phyloP scores from a whole-genome alignment of 2,329 filamentous ascomycete genomes.

The Colletotrichum liriopes region DNA sequence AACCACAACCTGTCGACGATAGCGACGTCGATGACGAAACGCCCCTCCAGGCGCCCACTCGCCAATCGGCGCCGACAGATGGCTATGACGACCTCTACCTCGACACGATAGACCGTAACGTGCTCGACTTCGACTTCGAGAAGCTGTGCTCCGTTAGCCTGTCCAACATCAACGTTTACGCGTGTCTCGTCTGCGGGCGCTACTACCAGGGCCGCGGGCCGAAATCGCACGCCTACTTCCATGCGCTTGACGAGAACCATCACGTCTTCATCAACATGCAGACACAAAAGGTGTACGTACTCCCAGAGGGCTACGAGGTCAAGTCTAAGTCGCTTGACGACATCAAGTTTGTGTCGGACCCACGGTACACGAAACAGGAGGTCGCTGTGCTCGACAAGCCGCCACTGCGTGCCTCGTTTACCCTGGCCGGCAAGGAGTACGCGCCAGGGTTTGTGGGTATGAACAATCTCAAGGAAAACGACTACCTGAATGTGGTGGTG shows the following conservation, averaged over 20 bases:
- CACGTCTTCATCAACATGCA: slow-evolving; percentile 99
- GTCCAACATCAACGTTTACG: slow-evolving; percentile 99
- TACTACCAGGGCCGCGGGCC: slow-evolving; percentile 96
- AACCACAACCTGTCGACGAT: slow-evolving; percentile 53
- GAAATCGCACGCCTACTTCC: slow-evolving; percentile 97
- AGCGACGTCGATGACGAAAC: slow-evolving; percentile 60
- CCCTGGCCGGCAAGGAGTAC: slow-evolving; percentile 87
- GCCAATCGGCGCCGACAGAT: slow-evolving; percentile 84
- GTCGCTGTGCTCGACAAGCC: slow-evolving; percentile 84
- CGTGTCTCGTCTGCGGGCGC: slow-evolving; percentile 96
- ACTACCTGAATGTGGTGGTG: slow-evolving; percentile 96
- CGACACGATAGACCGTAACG: slow-evolving; percentile 93
- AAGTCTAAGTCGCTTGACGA: slow-evolving; percentile 95
- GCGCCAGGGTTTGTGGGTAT: slow-evolving; percentile 96
- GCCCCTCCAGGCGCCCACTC: slow-evolving; percentile 63
- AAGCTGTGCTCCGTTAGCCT: slow-evolving; percentile 97
- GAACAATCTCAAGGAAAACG: slow-evolving; percentile 99
- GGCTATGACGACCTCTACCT: slow-evolving; percentile 97
- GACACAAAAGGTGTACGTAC: slow-evolving; percentile 89
- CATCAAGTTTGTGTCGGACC: slow-evolving; percentile 98
- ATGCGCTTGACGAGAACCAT: slow-evolving; percentile 93
- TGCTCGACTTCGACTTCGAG: slow-evolving; percentile 98
- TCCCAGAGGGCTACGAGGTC: slow-evolving; percentile 98
- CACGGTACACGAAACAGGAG: slow-evolving; percentile 84
- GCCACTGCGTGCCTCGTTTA: slow-evolving; percentile 73